Base-by-base conservation (phyloP, 306 rosid species). In the Prunus salicina region DNA sequence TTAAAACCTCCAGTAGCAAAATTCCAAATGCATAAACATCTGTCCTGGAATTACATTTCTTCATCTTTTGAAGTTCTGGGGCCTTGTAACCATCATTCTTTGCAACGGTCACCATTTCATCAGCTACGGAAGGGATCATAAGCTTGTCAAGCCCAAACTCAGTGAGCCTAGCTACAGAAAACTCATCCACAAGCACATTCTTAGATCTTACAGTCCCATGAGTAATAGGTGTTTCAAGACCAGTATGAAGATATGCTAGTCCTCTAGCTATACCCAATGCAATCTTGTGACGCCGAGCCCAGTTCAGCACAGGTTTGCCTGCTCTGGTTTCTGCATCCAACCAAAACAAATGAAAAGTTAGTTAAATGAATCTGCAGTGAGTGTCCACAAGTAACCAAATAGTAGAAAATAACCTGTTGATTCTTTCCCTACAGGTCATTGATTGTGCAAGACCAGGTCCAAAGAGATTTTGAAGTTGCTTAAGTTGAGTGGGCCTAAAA, bases 261-360 rank as follows among this genome's bases (percentile, higher is more conserved):
- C 99, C 99, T 76, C 89, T 83, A 6, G 99, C 99, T 76, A 96
- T 85, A 4, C 99, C 91, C 77, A 93, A 64, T 3, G 96, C 97
- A 77, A 96, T 93, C 83, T 89, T 92, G 87, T 96, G 99, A 75
- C 98, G 83, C 80, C 99, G 87, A 8, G 94, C 93, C 99, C 99
- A 96, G 86, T 88, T 96, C 86, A 96, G 79, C 82, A 90, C 93
- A 38, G 98, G 96, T 58, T 89, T 92, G 69, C 98, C 99, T 9
- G 85, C 88, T 86, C 89, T 92, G 49, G 84, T 62, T 76, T 91
- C 98, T 96, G 93, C 72, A 78, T 27, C 57, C 80, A 85, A 80
- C 72, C 67, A 78, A 43, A 79, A 75, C 62, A 78, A 38, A 68
- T 19, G 50, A 74, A 41, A 64, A 10, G 69, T 27, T 8, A 50